Evolutionary conservation across 257 asterid genomes (phyloP), one percentile per base, ranked within the genome.

Genomic region (Nicotiana knightiana): DNA sequence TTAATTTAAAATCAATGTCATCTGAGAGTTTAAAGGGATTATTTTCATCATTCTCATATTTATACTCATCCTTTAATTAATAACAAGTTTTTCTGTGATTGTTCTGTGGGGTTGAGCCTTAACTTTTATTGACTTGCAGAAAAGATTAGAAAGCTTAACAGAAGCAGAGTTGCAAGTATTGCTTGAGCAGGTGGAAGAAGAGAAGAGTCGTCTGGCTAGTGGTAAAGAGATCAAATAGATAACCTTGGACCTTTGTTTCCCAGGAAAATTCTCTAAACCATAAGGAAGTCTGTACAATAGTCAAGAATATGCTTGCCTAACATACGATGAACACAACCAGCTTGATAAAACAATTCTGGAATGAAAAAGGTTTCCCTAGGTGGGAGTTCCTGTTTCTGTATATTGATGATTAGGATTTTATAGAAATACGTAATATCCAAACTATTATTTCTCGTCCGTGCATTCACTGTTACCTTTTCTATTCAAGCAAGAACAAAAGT

Each of bases 141-240:
- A 95, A 92, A 89, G 98, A 58, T 75, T 95, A 87, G 99, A 95
- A 89, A 93, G 97, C 89, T 89, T 95, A 85, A 95, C 97, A 62
- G 97, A 95, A 88, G 97, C 97, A 30, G 99, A 93, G 89, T 82
- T 91, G 53, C 88, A 86, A 87, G 92, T 86, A 83, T 81, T 95
- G 91, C 86, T 93, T 21, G 94, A 93, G 86, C 98, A 95, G 86
- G 97, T 93, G 51, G 98, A 93, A 89, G 98, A 93, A 91, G 99
- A 95, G 90, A 95, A 95, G 90, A 89, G 86, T 63, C 88, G 86
- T 3, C 82, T 90, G 82, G 85, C 88, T 39, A 86, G 88, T 57
- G 89, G 92, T 0, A 91, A 90, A 63, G 87, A 95, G 81, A 85
- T 86, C 9, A 91, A 88, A 37, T 91, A 81, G 76, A 77, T 15